Conservation (phyloP, 495 filamentous ascomycete genomes). For the Penicillium egyptiacum region DNA sequence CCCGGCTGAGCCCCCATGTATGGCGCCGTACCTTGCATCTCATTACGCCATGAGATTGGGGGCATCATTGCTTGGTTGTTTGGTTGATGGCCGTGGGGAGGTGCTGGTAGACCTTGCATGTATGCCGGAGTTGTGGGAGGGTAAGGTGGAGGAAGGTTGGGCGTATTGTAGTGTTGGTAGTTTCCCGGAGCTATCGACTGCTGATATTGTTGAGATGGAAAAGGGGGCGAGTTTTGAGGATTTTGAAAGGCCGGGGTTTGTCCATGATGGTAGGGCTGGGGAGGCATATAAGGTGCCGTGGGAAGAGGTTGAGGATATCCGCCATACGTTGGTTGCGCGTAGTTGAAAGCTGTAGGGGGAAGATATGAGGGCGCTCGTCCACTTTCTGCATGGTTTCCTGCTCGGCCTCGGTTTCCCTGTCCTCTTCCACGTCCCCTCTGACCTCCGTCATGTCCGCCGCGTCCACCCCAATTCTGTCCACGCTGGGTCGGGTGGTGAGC, state of each 20-base stretch:
- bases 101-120: conserved; percentile 23
- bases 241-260: conserved; percentile 29
- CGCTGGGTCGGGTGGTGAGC: conserved; percentile 31
- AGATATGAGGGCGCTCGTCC: conserved; percentile 23
- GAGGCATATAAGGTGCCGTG: conserved; percentile 26
- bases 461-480: conserved; percentile 37
- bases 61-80: conserved; percentile 55
- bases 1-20: conserved; percentile 26
- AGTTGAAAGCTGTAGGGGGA: conserved; percentile 27
- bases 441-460: conserved; percentile 43
- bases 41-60: conserved; percentile 59
- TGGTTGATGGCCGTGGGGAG: conserved; percentile 26
- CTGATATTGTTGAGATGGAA: conserved; percentile 28
- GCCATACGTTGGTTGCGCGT: conserved; percentile 36
- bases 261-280: conserved; percentile 31
- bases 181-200: conserved; percentile 29
- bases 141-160: conserved; percentile 22
- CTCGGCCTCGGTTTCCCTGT: conserved; percentile 52
- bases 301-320: conserved; percentile 33
- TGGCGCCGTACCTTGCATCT: conserved; percentile 31
- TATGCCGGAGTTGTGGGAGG: conserved; percentile 30
- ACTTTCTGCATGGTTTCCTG: conserved; percentile 37
- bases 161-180: conserved; percentile 35
- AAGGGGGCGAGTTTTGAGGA: conserved; percentile 25
- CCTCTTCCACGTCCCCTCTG: conserved; percentile 43